Evolutionary conservation across 169 alveolate genomes (phyloP).

Genomic region (Plasmodium vivax): DNA sequence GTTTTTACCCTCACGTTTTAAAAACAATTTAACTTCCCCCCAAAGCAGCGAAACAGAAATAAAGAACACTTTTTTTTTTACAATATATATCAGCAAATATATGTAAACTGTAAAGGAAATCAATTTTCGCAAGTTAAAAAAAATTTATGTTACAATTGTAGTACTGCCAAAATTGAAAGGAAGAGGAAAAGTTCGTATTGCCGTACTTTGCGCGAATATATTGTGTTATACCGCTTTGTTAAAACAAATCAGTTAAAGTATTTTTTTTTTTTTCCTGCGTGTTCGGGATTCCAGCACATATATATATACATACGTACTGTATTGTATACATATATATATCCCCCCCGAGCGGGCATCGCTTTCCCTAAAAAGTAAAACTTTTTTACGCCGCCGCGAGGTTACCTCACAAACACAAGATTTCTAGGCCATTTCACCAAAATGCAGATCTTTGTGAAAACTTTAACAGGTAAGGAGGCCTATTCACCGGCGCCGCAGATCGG

Average conservation of each 20-base stretch:
- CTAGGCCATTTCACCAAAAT: constrained; percentile 66
- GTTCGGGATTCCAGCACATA: constrained; percentile 18
- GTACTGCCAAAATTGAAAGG: background rate
- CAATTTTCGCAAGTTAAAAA: background rate
- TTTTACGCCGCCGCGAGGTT: background rate
- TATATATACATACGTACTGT: background rate
- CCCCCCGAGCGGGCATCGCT: constrained; percentile 3
- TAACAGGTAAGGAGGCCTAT: constrained; percentile 89
- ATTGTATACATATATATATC: background rate
- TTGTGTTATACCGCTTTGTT: constrained; percentile 37
- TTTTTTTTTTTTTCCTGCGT: constrained; percentile 8
- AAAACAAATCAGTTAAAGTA: constrained; percentile 32
- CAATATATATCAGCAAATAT: background rate
- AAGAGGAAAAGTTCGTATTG: background rate
- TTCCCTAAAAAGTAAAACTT: constrained; percentile 14
- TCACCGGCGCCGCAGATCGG: background rate
- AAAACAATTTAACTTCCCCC: background rate
- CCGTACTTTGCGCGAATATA: background rate
- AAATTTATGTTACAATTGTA: background rate
- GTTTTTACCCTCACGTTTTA: background rate
- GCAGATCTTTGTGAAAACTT: constrained; percentile 97
- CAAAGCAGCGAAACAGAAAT: background rate
- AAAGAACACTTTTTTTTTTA: background rate
- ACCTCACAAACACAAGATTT: background rate
- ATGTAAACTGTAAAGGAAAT: background rate